Percentiles rank a stretch among this genome's conserved stretches.
These are phyloP conservation scores for Russula griseocarnosa DNA, from an alignment of 768 basidiomycete genomes.

Conservation along the genomic window DNA sequence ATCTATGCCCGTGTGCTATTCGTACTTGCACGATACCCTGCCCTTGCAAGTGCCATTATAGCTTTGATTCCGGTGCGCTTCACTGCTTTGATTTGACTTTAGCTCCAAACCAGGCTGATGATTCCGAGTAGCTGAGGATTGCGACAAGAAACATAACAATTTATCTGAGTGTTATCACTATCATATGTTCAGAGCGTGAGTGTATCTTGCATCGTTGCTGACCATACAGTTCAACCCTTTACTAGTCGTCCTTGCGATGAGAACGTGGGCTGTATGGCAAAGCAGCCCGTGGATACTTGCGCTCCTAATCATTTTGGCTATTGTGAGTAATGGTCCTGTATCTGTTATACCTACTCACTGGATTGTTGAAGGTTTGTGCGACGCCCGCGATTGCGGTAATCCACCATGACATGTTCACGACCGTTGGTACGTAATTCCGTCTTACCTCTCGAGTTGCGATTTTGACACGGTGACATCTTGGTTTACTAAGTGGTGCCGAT, in stretches of 20 bases:
- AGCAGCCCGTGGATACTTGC: slow-evolving; percentile 24
- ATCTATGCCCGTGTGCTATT: slow-evolving; percentile 11
- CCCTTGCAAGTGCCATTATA: slow-evolving; percentile 7
- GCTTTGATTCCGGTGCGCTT: slow-evolving; percentile 14
- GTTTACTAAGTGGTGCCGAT: not conserved
- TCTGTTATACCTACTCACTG: not conserved
- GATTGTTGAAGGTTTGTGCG: slow-evolving; percentile 4
- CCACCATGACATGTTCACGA: not conserved
- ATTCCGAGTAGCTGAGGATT: not conserved
- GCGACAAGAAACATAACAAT: not conserved
- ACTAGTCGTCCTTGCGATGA: slow-evolving; percentile 31
- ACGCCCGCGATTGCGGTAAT: not conserved
- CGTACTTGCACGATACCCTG: slow-evolving; percentile 18
- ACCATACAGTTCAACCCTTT: not conserved
- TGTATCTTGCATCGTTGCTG: not conserved
- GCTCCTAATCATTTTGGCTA: not conserved
- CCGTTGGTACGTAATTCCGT: slow-evolving; percentile 1
- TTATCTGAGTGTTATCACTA: slow-evolving; percentile 2
- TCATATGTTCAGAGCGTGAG: slow-evolving; percentile 18
- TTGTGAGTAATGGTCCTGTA: not conserved
- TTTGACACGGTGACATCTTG: not conserved
- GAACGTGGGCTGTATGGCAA: slow-evolving; percentile 35
- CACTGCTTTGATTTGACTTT: no score
- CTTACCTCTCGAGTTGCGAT: no score
- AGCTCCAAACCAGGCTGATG: not conserved